Percentiles rank a stretch among this genome's conserved stretches.
These are phyloP conservation scores for Thelonectria discophora DNA, from an alignment of 2,329 filamentous ascomycete genomes.

Conservation along the genomic window DNA sequence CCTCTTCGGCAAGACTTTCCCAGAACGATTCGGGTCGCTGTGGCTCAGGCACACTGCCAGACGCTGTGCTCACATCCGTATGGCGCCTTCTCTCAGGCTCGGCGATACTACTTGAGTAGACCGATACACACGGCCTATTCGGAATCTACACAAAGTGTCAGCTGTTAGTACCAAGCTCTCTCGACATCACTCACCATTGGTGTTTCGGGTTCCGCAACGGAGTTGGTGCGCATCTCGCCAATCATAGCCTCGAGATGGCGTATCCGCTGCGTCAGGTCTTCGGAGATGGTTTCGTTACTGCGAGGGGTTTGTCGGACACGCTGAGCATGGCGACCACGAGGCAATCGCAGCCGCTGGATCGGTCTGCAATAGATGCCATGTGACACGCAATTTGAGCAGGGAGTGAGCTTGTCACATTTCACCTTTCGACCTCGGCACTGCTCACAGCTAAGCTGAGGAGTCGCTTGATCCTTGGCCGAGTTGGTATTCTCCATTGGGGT, in stretches of 20 bases:
- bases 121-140: background rate
- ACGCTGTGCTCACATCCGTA: background rate
- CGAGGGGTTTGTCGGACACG: constrained; percentile 15
- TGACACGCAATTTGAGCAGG: constrained; percentile 33
- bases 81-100: too few relatives aligned
- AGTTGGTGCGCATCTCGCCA: background rate
- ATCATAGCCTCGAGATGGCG: constrained; percentile 21
- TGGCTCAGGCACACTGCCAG: background rate
- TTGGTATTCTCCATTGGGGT: background rate
- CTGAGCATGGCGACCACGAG: constrained; percentile 30
- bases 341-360: constrained; percentile 27
- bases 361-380: constrained; percentile 27
- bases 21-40: background rate
- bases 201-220: background rate
- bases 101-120: background rate
- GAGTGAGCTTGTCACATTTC: constrained; percentile 36
- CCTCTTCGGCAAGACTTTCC: constrained; percentile 12
- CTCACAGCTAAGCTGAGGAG: constrained; percentile 27
- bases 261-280: constrained; percentile 23
- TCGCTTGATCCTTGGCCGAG: background rate
- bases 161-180: background rate
- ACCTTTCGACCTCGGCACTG: constrained; percentile 34
- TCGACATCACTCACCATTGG: background rate
- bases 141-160: background rate
- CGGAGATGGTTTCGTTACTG: constrained; percentile 6